A percentile compares a stretch with the other conserved stretches of the same genome.
These are phyloP conservation scores for Mucuna pruriens DNA, from an alignment of 306 rosid genomes.

Conservation along the genomic window DNA sequence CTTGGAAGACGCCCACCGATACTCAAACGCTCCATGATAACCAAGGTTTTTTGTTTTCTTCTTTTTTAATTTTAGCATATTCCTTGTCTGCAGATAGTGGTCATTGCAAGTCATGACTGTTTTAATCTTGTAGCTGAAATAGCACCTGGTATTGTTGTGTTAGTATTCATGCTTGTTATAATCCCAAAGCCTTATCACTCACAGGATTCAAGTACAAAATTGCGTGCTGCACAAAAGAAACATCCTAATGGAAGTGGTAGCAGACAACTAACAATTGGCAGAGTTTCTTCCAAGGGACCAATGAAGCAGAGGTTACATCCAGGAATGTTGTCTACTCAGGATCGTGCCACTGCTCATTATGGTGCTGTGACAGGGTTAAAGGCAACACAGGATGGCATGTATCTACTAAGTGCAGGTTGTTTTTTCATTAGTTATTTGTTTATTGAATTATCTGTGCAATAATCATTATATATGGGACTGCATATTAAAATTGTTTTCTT, in stretches of 20 bases:
- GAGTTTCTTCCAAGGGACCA: slow-evolving; percentile 69
- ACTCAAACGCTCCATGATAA: slow-evolving; percentile 47
- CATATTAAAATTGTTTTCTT: not conserved
- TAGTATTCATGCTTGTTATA: slow-evolving; percentile 21
- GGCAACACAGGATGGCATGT: slow-evolving; percentile 86
- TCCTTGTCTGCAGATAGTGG: not conserved
- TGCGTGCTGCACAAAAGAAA: slow-evolving; percentile 66
- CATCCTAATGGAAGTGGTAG: slow-evolving; percentile 62
- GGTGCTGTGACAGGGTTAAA: slow-evolving; percentile 96
- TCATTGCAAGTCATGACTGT: not conserved
- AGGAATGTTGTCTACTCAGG: slow-evolving; percentile 88
- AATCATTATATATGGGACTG: not conserved
- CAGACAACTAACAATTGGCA: slow-evolving; percentile 57
- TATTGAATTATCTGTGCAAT: not conserved
- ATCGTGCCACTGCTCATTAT: slow-evolving; percentile 95
- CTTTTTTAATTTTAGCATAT: slow-evolving; percentile 24
- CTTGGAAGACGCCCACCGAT: slow-evolving; percentile 91
- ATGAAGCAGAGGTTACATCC: slow-evolving; percentile 88
- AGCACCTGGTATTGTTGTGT: slow-evolving; percentile 17
- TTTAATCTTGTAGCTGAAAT: slow-evolving; percentile 31
- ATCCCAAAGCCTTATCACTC: slow-evolving; percentile 22
- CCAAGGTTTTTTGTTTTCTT: slow-evolving; percentile 55
- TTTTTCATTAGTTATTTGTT: slow-evolving; percentile 6
- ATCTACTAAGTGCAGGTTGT: slow-evolving; percentile 91
- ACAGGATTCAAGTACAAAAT: slow-evolving; percentile 65